Evolutionary conservation across 2,329 filamentous ascomycete genomes (phyloP).

Genomic region (Pseudogymnoascus sp.): DNA sequence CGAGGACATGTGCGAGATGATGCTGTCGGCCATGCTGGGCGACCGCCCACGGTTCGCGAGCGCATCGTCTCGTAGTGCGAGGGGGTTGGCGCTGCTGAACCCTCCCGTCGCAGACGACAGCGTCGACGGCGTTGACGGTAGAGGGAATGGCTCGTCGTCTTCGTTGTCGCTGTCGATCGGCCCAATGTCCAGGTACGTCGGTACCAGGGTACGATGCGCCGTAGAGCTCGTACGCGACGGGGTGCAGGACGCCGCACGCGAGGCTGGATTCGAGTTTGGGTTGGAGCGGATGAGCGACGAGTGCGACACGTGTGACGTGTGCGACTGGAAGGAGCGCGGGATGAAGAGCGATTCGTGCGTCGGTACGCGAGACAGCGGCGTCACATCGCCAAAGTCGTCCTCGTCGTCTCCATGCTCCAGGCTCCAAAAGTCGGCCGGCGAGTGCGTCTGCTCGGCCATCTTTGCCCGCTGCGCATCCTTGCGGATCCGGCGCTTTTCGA

Average conservation of each 20-base stretch:
- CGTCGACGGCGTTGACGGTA: slow-evolving; percentile 44
- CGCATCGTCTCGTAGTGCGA: slow-evolving; percentile 35
- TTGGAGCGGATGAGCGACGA: slow-evolving; percentile 21
- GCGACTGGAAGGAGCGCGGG: slow-evolving; percentile 9
- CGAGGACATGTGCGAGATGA: slow-evolving; percentile 61
- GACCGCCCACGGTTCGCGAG: slow-evolving; percentile 56
- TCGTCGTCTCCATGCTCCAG: slow-evolving; percentile 64
- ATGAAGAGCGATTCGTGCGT: slow-evolving; percentile 21
- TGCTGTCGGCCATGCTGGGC: slow-evolving; percentile 73
- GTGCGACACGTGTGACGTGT: slow-evolving; percentile 16
- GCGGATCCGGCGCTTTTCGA: slow-evolving; percentile 50
- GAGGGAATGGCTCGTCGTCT: slow-evolving; percentile 40
- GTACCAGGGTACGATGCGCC: slow-evolving; percentile 23
- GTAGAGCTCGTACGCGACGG: slow-evolving; percentile 24
- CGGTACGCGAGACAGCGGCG: slow-evolving; percentile 18
- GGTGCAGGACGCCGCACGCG: slow-evolving; percentile 21
- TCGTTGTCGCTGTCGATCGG: slow-evolving; percentile 41
- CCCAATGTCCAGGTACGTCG: slow-evolving; percentile 27
- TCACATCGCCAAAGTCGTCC: slow-evolving; percentile 27
- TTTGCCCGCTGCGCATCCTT: slow-evolving; percentile 51
- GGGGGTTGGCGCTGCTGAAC: slow-evolving; percentile 56
- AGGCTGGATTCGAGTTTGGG: slow-evolving; percentile 22
- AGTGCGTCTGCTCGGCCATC: slow-evolving; percentile 39
- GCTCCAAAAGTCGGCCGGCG: slow-evolving; percentile 64
- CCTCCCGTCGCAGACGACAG: slow-evolving; percentile 46